phyloP scores from a whole-genome alignment of 2,329 filamentous ascomycete genomes.

The Xylaria sp. region DNA sequence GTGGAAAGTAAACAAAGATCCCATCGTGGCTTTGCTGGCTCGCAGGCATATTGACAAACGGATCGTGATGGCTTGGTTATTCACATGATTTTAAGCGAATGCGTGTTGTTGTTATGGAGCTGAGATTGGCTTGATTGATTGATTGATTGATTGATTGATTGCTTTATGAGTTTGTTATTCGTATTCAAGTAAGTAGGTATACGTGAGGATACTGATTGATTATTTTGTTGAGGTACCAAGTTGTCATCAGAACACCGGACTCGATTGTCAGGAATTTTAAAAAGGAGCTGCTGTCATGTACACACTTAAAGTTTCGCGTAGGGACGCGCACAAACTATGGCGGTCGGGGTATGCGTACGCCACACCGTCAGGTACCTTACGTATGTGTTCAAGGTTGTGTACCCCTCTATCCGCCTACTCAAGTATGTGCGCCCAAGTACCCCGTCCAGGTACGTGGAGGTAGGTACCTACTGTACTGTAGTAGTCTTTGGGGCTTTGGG shows the following conservation, averaged over 20 bases:
- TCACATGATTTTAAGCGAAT: slow-evolving; percentile 5
- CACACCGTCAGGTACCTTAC: background rate
- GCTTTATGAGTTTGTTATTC: background rate
- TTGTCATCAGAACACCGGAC: too few relatives aligned
- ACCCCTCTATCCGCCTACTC: background rate
- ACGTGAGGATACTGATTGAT: too few relatives aligned
- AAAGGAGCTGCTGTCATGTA: too few relatives aligned
- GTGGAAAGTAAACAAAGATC: background rate
- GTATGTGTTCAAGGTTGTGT: background rate
- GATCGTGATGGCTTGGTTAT: background rate
- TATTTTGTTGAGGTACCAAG: too few relatives aligned
- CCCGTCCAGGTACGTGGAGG: background rate
- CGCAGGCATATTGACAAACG: background rate
- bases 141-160: background rate
- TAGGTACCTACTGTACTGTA: background rate
- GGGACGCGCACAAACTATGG: background rate
- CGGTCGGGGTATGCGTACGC: background rate
- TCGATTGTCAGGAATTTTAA: too few relatives aligned
- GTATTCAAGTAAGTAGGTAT: too few relatives aligned
- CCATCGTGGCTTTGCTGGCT: background rate
- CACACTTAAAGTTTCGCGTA: slow-evolving; percentile 7
- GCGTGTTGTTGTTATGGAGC: background rate
- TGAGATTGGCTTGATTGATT: background rate
- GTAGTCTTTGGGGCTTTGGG: background rate
- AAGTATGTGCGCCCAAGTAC: background rate